Base-by-base conservation (phyloP, 1,139 yeast species). In the Kurtzmaniella natalensis region DNA sequence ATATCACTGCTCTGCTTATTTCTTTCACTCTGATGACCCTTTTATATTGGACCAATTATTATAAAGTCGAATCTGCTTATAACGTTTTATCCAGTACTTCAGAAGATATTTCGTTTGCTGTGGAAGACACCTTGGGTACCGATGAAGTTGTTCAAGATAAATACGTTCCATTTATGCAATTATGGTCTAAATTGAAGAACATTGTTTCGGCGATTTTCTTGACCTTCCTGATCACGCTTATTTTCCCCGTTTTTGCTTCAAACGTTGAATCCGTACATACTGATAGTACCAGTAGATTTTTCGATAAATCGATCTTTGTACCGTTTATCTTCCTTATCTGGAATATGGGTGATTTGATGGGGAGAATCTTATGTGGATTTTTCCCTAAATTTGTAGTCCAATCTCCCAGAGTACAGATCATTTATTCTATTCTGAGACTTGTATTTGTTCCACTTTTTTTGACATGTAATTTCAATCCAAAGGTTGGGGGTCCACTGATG, bases 181-280 rank as follows among this genome's bases (percentile, higher is more conserved):
- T 83, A 23, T 76, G 81, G 75, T 41, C 56, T 3, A 81, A 82
- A 45, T 65, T 89, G 35, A 70, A 72, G 45, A 66, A 59, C 35
- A 76, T 88, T 24, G 88, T 80, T 1, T 54, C 74, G 48, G 70
- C 95, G 0, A 84, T 92, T 16, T 81, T 87, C 48, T 49, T 79
- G 33, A 79, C 88, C 0, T 88, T 92, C 53, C 62, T 79, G n/a
- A 68, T 85, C 21, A 82, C 96, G 0, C 64, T 92, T 37, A 66
- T 79, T 6, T 92, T 87, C 64, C 96, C 97, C 0, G 94, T 92
- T 1, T 88, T 88, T 70, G 96, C 97, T 4, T 76, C 89, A 8
- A 70, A 68, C 16, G 76, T 81, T 7, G 73, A 72, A 32, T 78
- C 86, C 2, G 74, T 71, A 2, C 64, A 67, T 42, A 41, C 41